Evolutionary conservation across 2,329 filamentous ascomycete genomes (phyloP).

Genomic region (Penicillium sp.): DNA sequence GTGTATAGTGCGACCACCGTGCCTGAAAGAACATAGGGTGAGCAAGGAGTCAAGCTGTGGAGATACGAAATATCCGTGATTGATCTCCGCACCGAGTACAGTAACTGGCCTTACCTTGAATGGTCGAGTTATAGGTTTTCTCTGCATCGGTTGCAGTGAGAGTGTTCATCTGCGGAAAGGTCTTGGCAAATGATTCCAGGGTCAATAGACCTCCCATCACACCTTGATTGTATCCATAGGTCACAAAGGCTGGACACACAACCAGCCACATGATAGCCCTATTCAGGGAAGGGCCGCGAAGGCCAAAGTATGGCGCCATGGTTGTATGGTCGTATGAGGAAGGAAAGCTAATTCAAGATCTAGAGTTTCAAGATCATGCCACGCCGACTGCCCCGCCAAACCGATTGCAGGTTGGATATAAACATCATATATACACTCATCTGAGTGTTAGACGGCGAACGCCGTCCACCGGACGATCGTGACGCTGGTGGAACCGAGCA

Average conservation of each 20-base stretch:
- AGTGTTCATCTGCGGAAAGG: slow-evolving; percentile 51
- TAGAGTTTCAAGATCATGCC: not conserved
- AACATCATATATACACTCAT: not conserved
- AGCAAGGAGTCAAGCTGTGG: not conserved
- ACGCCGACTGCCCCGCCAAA: not conserved
- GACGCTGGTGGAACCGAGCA: not conserved
- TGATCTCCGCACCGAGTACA: not conserved
- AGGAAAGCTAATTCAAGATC: not conserved
- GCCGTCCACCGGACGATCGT: not conserved
- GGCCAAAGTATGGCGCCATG: slow-evolving; percentile 7
- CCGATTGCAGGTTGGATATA: not conserved
- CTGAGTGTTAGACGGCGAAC: not conserved
- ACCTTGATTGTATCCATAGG: slow-evolving; percentile 54
- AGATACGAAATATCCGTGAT: too few species aligned
- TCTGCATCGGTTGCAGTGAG: slow-evolving; percentile 25
- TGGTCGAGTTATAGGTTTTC: slow-evolving; percentile 39
- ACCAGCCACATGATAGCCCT: slow-evolving; percentile 24
- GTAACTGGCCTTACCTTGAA: slow-evolving; percentile 34
- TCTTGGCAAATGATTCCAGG: slow-evolving; percentile 56
- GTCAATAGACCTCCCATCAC: slow-evolving; percentile 58
- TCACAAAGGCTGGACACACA: slow-evolving; percentile 33
- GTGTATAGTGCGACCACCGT: slow-evolving; percentile 46
- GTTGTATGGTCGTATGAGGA: not conserved
- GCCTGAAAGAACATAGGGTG: slow-evolving; percentile 2
- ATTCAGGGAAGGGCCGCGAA: slow-evolving; percentile 20